Evolutionary conservation across 345 rosid species (phyloP).

Genomic region (Geranium brycei): DNA sequence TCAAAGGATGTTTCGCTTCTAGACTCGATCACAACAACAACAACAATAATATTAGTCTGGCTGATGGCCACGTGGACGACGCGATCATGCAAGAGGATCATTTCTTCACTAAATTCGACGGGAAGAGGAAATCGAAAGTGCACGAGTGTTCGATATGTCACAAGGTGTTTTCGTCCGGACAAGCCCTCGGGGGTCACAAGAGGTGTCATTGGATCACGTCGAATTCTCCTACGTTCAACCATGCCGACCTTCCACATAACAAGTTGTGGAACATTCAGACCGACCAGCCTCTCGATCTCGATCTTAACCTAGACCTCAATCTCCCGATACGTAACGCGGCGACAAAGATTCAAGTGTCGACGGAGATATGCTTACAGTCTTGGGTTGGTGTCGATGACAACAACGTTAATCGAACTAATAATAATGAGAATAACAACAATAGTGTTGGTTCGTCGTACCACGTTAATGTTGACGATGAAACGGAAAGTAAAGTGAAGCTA

Average conservation of each 20-base stretch:
- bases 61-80: background rate
- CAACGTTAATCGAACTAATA: background rate
- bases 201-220: conserved; percentile 97
- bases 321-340: conserved; percentile 26
- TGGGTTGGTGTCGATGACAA: conserved; percentile 27
- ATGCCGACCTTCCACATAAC: background rate
- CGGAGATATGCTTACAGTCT: conserved; percentile 30
- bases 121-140: conserved; percentile 53
- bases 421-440: conserved; percentile 9
- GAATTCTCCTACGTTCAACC: conserved; percentile 30
- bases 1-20: conserved; percentile 92
- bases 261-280: conserved; percentile 20
- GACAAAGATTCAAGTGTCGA: conserved; percentile 19
- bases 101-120: no score
- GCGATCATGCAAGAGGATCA: no score
- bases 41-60: conserved; percentile 16
- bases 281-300: conserved; percentile 18
- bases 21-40: conserved; percentile 19
- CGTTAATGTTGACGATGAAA: conserved; percentile 37
- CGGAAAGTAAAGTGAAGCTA: conserved; percentile 47
- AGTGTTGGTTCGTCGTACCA: background rate
- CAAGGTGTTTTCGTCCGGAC: conserved; percentile 84
- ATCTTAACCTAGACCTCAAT: conserved; percentile 57
- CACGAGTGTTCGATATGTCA: conserved; percentile 94
- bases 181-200: conserved; percentile 94